phyloP scores from a whole-genome alignment of 306 rosid genomes.

The Prinsepia uniflora region DNA sequence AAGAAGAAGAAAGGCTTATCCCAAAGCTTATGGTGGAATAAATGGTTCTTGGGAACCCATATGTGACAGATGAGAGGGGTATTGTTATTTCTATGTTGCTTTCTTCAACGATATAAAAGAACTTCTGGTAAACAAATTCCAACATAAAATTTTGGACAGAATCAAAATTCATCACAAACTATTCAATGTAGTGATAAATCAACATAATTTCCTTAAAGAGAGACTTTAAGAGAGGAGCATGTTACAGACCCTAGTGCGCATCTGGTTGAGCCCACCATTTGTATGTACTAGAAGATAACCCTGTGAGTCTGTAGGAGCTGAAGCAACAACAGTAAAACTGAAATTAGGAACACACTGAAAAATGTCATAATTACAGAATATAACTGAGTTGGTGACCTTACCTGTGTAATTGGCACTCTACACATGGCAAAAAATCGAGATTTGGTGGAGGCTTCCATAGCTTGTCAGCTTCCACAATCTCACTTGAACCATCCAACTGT shows the following conservation, averaged over 20 bases:
- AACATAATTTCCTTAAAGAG: background rate
- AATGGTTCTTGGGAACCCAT: background rate
- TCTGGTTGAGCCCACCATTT: too few species aligned
- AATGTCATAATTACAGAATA: constrained; percentile 4
- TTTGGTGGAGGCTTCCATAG: too few species aligned
- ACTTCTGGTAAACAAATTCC: background rate
- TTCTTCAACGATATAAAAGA: constrained; percentile 1
- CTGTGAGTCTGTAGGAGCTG: too few species aligned
- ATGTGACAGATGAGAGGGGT: background rate
- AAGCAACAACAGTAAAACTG: constrained; percentile 21
- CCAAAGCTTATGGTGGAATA: background rate
- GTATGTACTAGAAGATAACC: too few species aligned
- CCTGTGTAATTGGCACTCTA: constrained; percentile 56
- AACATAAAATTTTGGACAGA: background rate
- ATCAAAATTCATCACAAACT: background rate
- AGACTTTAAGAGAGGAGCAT: constrained; percentile 30
- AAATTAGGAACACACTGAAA: constrained; percentile 16
- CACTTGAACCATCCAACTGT: too few species aligned
- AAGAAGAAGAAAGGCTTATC: background rate
- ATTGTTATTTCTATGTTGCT: background rate
- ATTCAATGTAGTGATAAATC: background rate
- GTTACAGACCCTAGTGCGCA: too few species aligned
- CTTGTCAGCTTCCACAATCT: too few species aligned
- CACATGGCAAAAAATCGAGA: constrained; percentile 64
- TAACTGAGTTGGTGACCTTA: constrained; percentile 24